Base-by-base conservation (phyloP, 208 protist species). In the Balamuthia mandrillaris region DNA sequence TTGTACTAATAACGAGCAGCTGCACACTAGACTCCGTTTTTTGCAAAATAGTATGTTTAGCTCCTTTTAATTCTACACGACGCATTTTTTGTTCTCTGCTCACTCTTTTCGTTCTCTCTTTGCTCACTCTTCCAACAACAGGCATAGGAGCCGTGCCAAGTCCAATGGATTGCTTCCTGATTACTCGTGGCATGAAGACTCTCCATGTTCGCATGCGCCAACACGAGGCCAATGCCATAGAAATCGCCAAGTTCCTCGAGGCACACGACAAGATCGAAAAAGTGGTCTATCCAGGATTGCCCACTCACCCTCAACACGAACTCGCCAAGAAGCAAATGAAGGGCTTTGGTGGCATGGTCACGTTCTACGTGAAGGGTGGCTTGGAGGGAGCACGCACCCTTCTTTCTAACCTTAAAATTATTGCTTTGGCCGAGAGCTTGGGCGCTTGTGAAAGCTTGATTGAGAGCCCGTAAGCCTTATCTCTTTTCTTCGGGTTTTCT, bases 121-220 rank as follows among this genome's bases (percentile, higher is more conserved):
- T 70, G 24, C n/a, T 47, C 49, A 56, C n/a, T 56, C 18, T 56
- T 18, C 49, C n/a, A 18, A 56, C 18, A 24, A 24, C 33, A 74
- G 84, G 63, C 39, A 84, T 87, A 18, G 96, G 96, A 16, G 95
- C 92, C 60, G 92, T 96, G 12, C 94, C 96, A 31, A 90, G 92
- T 6, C 95, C 97, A n/a, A 97, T 98, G 74, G 97, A 98, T 84
- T 96, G 93, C 90, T 98, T 94, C 92, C 88, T 98, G 56, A 94
- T 96, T 27, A 82, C 97, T n/a, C 95, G 96, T 81, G 95, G 96
- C 63, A 75, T 97, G n/a, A 97, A 97, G 90, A 98, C 97, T 10
- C 90, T 98, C 0, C 91, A 95, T 4, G 81, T 98, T 66, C 94
- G 97, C 65, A 96, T 98, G 87, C 52, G 60, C 81, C 89, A 92